Conservation (phyloP, 2,329 filamentous ascomycete species). For the Xylaria sp. region DNA sequence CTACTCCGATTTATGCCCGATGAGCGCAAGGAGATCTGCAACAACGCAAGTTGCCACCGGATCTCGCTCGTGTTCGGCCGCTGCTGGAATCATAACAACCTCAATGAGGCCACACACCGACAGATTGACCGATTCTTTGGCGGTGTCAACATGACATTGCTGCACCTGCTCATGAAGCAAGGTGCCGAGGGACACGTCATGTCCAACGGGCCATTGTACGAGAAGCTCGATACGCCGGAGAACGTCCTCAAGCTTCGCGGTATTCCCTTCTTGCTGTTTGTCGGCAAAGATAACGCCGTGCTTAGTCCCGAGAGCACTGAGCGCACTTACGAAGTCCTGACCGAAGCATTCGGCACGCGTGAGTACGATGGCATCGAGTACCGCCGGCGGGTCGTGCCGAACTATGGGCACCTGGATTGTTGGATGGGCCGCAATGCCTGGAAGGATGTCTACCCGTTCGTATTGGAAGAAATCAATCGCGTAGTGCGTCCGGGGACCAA, state of each 20-base stretch:
- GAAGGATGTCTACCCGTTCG: conserved; percentile 54
- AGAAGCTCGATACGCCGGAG: conserved; percentile 42
- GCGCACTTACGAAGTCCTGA: conserved; percentile 47
- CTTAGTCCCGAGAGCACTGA: conserved; percentile 50
- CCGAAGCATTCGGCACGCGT: conserved; percentile 44
- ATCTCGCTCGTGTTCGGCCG: conserved; percentile 55
- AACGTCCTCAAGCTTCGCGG: conserved; percentile 48
- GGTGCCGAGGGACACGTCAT: conserved; percentile 48
- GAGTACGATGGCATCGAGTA: conserved; percentile 39
- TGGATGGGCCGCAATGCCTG: conserved; percentile 58
- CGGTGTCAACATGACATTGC: conserved; percentile 55
- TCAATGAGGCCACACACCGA: conserved; percentile 60
- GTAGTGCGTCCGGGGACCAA: conserved; percentile 39
- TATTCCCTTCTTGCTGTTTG: conserved; percentile 52
- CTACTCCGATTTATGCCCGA: conserved; percentile 54
- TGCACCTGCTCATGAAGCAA: conserved; percentile 53
- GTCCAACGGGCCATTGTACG: conserved; percentile 44
- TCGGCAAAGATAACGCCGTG: conserved; percentile 52
- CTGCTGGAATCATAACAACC: conserved; percentile 59
- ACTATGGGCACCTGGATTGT: conserved; percentile 57
- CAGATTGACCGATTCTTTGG: conserved; percentile 58
- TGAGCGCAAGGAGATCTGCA: conserved; percentile 52
- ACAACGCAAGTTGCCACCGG: conserved; percentile 57
- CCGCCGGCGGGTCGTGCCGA: conserved; percentile 46
- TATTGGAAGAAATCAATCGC: conserved; percentile 50